Conservation (phyloP, 2,329 filamentous ascomycete genomes). For the Ophiostoma australiae region DNA sequence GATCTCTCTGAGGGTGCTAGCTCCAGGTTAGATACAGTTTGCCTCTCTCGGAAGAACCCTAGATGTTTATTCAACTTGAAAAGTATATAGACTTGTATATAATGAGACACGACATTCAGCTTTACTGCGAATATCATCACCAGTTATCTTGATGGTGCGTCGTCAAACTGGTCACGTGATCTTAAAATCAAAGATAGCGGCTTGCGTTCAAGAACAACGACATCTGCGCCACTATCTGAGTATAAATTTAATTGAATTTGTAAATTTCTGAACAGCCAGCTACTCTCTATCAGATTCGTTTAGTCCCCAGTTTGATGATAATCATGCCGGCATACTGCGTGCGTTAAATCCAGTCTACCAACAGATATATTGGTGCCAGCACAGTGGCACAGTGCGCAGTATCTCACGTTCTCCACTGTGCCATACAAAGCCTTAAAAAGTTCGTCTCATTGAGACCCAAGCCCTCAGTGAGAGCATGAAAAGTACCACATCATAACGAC, state of each 20-base stretch:
- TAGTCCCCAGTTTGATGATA: neutral
- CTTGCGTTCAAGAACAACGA: neutral
- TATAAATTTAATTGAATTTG: too few relatives aligned
- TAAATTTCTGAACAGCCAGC: too few relatives aligned
- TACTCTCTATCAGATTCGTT: too few relatives aligned
- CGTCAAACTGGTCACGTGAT: neutral
- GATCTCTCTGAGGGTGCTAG: neutral
- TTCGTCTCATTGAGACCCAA: conserved; percentile 10
- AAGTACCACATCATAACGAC: neutral
- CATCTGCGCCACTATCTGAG: neutral
- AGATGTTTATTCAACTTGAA: neutral
- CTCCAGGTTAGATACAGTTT: neutral
- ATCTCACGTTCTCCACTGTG: neutral
- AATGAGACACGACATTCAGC: neutral
- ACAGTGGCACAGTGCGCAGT: neutral
- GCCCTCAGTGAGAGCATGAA: conserved; percentile 1
- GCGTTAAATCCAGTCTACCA: neutral
- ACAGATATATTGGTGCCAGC: neutral
- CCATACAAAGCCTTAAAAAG: conserved; percentile 1
- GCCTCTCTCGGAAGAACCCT: neutral
- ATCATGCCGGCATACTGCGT: too few relatives aligned
- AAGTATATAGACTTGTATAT: neutral
- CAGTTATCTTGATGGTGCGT: neutral
- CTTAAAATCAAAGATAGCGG: neutral
- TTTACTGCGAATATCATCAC: neutral